Evolutionary conservation across 2,329 filamentous ascomycete species (phyloP).

Genomic region (Annulohypoxylon truncatum): DNA sequence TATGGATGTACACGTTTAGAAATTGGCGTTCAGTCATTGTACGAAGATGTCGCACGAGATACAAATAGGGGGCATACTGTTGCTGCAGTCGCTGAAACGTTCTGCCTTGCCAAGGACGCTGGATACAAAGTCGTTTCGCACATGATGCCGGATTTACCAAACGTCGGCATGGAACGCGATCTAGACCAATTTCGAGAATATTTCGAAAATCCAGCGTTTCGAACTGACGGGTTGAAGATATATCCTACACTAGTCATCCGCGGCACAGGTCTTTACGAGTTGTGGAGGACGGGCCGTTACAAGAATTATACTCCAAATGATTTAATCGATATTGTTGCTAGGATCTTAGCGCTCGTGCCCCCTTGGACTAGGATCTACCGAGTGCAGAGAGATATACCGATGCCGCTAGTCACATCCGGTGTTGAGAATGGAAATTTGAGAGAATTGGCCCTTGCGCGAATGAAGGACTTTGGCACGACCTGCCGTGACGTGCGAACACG

Average conservation of each 20-base stretch:
- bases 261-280: slow-evolving; percentile 94
- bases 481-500: slow-evolving; percentile 96
- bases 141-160: slow-evolving; percentile 99
- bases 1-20: slow-evolving; percentile 97
- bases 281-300: slow-evolving; percentile 96
- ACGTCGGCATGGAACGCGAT: slow-evolving; percentile 98
- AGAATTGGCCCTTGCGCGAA: slow-evolving; percentile 91
- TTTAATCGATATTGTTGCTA: slow-evolving; percentile 92
- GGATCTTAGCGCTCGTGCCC: slow-evolving; percentile 93
- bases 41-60: slow-evolving; percentile 98
- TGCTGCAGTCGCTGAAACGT: slow-evolving; percentile 93
- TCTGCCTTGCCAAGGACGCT: slow-evolving; percentile 96
- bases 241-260: slow-evolving; percentile 98
- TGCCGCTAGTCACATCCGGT: slow-evolving; percentile 98
- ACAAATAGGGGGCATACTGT: slow-evolving; percentile 98
- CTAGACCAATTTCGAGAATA: slow-evolving; percentile 97
- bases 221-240: slow-evolving; percentile 97
- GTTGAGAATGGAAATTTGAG: slow-evolving; percentile 98
- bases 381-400: slow-evolving; percentile 98
- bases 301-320: slow-evolving; percentile 99
- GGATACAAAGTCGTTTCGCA: slow-evolving; percentile 99
- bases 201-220: slow-evolving; percentile 95
- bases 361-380: slow-evolving; percentile 99
- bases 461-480: slow-evolving; percentile 98
- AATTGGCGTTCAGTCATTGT: slow-evolving; percentile 94